phyloP scores from a whole-genome alignment of 176 grass and related monocot species.

The Cocos nucifera region DNA sequence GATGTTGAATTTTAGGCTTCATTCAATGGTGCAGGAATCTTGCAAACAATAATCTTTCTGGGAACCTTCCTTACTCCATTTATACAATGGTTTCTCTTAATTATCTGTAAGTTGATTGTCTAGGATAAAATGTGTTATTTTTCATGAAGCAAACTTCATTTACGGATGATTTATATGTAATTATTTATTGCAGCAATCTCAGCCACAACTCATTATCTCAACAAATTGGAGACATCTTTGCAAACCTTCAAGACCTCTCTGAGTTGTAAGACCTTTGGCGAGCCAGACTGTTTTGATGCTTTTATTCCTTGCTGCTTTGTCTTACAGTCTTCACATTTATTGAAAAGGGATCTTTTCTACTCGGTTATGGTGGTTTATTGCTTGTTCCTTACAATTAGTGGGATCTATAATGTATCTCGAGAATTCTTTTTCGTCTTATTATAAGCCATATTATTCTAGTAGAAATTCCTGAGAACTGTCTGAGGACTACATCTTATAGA shows the following conservation, averaged over 20 bases:
- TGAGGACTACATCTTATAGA: too few species aligned
- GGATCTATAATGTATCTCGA: too few species aligned
- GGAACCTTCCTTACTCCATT: conserved; percentile 88
- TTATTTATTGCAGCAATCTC: conserved; percentile 57
- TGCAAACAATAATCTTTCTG: conserved; percentile 61
- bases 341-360: not conserved
- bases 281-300: conserved; percentile 11
- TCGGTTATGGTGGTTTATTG: not conserved
- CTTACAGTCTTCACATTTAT: not conserved
- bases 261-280: conserved; percentile 57
- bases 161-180: conserved; percentile 11
- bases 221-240: conserved; percentile 62
- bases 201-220: conserved; percentile 70
- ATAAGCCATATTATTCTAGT: too few species aligned
- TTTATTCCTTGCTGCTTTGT: not conserved
- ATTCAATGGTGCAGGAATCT: conserved; percentile 58
- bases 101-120: conserved; percentile 63
- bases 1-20: conserved; percentile 4
- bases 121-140: conserved; percentile 2
- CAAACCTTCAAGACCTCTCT: conserved; percentile 55
- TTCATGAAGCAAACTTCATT: conserved; percentile 8
- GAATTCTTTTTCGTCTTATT: too few species aligned
- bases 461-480: too few species aligned
- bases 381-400: not conserved
- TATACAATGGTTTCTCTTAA: conserved; percentile 55